A percentile compares a stretch with the other conserved stretches of the same genome.
Evolutionary conservation across 305 asterid species (phyloP).

Genomic region (Fraxinus sp.): DNA sequence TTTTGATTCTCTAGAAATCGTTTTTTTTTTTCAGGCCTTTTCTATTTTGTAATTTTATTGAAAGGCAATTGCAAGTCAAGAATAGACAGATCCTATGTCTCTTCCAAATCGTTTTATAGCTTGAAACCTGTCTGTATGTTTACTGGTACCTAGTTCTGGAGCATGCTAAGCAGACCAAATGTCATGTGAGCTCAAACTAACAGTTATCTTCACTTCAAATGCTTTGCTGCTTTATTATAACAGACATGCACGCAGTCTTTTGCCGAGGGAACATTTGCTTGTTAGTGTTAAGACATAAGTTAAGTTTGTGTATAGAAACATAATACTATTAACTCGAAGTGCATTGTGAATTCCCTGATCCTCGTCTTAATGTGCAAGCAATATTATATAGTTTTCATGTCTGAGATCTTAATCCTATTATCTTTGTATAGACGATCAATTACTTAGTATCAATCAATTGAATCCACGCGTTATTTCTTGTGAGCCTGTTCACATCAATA

Average conservation of each 20-base stretch:
- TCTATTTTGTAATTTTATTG: not conserved
- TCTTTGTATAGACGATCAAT: not conserved
- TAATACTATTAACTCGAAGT: not conserved
- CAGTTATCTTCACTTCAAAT: not conserved
- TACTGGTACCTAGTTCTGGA: not conserved
- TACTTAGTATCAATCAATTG: not conserved
- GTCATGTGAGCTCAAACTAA: not conserved
- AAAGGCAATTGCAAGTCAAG: not conserved
- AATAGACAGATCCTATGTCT: not conserved
- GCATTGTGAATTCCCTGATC: not conserved
- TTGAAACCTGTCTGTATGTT: not conserved
- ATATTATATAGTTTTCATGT: not conserved
- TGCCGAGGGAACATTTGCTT: not conserved
- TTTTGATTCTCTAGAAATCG: not conserved
- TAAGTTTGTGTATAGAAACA: not conserved
- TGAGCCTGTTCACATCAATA: not conserved
- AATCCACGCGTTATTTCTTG: not conserved
- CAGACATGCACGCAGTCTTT: not conserved
- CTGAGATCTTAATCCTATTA: not conserved
- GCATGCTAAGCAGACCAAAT: not conserved
- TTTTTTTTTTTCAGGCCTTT: not conserved
- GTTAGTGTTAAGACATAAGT: not conserved
- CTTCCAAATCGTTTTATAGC: not conserved
- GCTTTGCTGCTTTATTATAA: not conserved
- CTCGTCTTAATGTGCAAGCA: not conserved